These are phyloP conservation scores for Alectoria sarmentosa DNA, from an alignment of 495 filamentous ascomycete genomes.

Conservation along the genomic window DNA sequence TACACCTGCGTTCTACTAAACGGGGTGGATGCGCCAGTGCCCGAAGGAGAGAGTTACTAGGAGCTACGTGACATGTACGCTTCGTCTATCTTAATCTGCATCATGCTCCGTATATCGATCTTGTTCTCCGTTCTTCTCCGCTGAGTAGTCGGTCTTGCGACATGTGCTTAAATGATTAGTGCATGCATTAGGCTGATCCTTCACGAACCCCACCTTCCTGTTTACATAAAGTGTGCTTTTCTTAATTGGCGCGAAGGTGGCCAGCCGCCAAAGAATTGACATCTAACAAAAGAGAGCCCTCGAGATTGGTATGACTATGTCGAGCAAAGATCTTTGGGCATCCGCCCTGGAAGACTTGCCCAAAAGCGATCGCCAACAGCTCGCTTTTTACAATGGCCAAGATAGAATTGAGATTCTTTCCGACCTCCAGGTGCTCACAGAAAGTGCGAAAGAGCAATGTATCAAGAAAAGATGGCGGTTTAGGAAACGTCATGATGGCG, in stretches of 20 bases:
- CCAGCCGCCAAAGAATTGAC: background rate
- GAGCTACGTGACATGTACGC: background rate
- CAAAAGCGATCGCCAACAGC: background rate
- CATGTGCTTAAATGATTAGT: background rate
- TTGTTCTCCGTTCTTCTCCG: background rate
- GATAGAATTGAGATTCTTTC: background rate
- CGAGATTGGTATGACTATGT: background rate
- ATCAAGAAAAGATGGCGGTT: slow-evolving; percentile 1
- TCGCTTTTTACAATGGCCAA: background rate
- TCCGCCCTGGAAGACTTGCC: background rate
- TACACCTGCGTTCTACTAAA: background rate
- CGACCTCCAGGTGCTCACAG: background rate
- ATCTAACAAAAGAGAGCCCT: background rate
- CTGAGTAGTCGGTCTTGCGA: no score
- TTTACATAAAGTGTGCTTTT: no score
- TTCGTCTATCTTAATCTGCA: background rate
- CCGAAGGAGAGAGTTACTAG: background rate
- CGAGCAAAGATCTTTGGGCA: slow-evolving; percentile 4
- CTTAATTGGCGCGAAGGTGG: background rate
- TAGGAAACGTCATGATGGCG: background rate
- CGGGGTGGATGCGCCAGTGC: background rate
- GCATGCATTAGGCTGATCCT: background rate
- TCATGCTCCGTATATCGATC: background rate
- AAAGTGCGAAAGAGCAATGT: background rate
- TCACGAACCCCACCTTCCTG: background rate